These are phyloP conservation scores for Trichophyton verrucosum DNA, from an alignment of 2,329 filamentous ascomycete species.

Conservation along the genomic window DNA sequence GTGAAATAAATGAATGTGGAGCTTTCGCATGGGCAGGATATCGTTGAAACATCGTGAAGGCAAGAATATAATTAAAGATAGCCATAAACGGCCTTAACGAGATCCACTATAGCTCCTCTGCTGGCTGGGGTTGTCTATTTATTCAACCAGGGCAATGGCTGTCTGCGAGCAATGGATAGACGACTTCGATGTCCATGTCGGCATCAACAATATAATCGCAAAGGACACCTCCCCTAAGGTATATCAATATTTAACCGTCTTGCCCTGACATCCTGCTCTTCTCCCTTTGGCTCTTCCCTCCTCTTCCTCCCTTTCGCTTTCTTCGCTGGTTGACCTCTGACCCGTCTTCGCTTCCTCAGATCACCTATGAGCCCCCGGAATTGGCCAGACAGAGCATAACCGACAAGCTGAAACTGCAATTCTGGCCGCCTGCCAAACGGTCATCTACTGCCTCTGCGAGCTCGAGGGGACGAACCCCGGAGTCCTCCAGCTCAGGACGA, in stretches of 20 bases:
- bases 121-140: background rate
- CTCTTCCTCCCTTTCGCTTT: background rate
- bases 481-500: constrained; percentile 6
- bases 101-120: constrained; percentile 2
- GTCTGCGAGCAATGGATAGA: background rate
- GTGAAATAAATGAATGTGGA: background rate
- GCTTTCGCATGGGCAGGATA: background rate
- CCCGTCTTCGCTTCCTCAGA: background rate
- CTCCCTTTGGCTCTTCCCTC: background rate
- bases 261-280: background rate
- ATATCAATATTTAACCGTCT: constrained; percentile 1
- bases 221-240: constrained; percentile 17
- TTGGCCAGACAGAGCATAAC: constrained; percentile 8
- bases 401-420: constrained; percentile 15
- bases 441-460: constrained; percentile 2
- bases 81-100: constrained; percentile 1
- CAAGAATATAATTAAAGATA: constrained; percentile 1
- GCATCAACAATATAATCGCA: constrained; percentile 18
- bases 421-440: constrained; percentile 18
- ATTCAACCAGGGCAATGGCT: constrained; percentile 1
- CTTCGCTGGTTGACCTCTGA: background rate
- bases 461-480: constrained; percentile 11
- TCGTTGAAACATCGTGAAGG: constrained; percentile 1
- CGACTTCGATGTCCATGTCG: constrained; percentile 13
- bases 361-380: background rate